Evolutionary conservation across 352 stramenopile species (phyloP), one percentile per base, ranked within the genome.

Genomic region (Globisporangium ultimum): DNA sequence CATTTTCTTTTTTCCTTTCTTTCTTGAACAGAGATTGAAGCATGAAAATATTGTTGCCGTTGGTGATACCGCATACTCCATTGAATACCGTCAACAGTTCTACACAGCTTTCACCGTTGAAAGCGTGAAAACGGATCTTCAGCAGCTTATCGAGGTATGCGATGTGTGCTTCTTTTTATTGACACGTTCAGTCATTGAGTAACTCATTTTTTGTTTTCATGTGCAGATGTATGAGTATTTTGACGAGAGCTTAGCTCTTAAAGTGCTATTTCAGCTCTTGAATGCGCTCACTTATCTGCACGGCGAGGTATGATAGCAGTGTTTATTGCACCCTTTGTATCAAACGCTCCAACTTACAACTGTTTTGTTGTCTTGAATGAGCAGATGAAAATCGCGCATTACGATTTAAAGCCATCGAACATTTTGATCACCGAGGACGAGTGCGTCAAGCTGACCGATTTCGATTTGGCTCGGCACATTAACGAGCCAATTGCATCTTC

Each of bases 381-480:
- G 17, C 51, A 90, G 81, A 87, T 86, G 68, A 73, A 77, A 45
- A 75, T 89, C 59, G 83, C 83, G 48, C 88, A 96, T 53, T 91
- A 92, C 53, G 97, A 99, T 67, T 76, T 99, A 20, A 99, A 99
- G 70, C 97, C 96, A 43, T 97, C 96, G 28, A 99, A 99, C 71
- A 84, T 99, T 55, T 74, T 99, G 34, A 92, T 99, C 64, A 93
- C 92, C 43, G 67, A 79, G 7, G 82, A 96, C 62, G 87, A 84
- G 41, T 77, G 74, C 55, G 72, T 97, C 22, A 96, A 96, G 66
- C 63, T 97, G 18, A 97, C 89, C n/a, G 90, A 97, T 66, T 97
- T 97, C 50, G 90, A 94, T 45, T 72, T 97, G 32, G 86, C 90
- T 38, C 79, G 90, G 42, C 66, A 74, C 53, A 76, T 76, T 3